A percentile compares a stretch with the other conserved stretches of the same genome.
These are phyloP conservation scores for Jatropha curcas DNA, from an alignment of 345 rosid species.

Conservation along the genomic window DNA sequence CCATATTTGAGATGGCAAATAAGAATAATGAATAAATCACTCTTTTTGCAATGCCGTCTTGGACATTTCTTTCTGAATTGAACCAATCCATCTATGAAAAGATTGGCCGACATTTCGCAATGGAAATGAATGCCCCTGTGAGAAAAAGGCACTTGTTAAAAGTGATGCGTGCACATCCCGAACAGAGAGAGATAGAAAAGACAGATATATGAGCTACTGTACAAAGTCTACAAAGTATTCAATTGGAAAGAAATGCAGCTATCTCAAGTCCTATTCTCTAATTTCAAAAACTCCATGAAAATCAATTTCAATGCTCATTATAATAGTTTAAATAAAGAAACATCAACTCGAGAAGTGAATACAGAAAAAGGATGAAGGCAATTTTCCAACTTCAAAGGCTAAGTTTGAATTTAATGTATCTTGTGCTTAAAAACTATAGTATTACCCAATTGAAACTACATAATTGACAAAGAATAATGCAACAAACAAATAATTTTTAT, in stretches of 20 bases:
- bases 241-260: neutral
- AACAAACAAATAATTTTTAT: neutral
- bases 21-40: conserved; percentile 10
- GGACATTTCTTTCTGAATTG: conserved; percentile 59
- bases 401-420: neutral
- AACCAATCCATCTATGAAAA: conserved; percentile 40
- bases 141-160: conserved; percentile 26
- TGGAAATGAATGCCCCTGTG: conserved; percentile 90
- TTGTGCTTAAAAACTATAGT: neutral
- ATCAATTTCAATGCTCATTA: neutral
- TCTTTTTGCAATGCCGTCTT: conserved; percentile 28
- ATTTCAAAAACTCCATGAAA: neutral
- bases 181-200: conserved; percentile 16
- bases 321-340: neutral
- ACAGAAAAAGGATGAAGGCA: neutral
- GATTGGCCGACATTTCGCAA: conserved; percentile 91
- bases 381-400: neutral
- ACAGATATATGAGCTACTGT: neutral
- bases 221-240: conserved; percentile 5
- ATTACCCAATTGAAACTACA: neutral
- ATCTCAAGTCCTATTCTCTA: neutral
- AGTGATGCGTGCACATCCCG: conserved; percentile 3
- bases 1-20: neutral
- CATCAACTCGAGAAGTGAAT: conserved; percentile 11
- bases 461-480: neutral